Conservation (phyloP, 2,329 filamentous ascomycete species). For the Scorias spongiosa region DNA sequence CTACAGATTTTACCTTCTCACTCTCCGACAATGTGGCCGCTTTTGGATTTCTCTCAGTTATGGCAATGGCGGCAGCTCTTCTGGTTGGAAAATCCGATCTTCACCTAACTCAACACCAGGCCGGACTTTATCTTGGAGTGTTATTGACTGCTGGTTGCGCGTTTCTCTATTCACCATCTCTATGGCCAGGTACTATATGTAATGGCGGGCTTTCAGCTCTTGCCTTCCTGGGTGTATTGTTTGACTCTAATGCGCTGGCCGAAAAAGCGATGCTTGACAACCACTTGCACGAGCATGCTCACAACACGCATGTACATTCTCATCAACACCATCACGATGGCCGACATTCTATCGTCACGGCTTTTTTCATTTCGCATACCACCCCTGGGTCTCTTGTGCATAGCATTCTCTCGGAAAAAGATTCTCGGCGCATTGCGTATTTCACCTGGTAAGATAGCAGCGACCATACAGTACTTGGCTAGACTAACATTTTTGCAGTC, state of each 20-base stretch:
- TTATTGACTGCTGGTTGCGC: slow-evolving; percentile 17
- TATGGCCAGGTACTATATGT: slow-evolving; percentile 20
- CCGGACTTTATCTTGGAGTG: slow-evolving; percentile 20
- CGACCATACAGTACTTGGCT: neutral
- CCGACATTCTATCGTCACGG: slow-evolving; percentile 52
- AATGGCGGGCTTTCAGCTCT: slow-evolving; percentile 21
- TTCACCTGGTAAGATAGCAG: slow-evolving; percentile 61
- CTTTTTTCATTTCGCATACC: slow-evolving; percentile 53
- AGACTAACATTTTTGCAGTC: slow-evolving; percentile 24
- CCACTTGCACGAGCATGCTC: slow-evolving; percentile 17
- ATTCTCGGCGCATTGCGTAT: slow-evolving; percentile 91
- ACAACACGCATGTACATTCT: slow-evolving; percentile 12
- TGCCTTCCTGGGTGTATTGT: slow-evolving; percentile 24
- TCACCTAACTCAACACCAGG: slow-evolving; percentile 23
- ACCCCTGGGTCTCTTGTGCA: slow-evolving; percentile 64
- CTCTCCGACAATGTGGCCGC: slow-evolving; percentile 19
- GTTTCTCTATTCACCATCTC: slow-evolving; percentile 20
- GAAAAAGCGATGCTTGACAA: slow-evolving; percentile 17
- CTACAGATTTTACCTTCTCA: slow-evolving; percentile 21
- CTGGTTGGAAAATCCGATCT: slow-evolving; percentile 27
- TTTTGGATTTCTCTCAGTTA: slow-evolving; percentile 27
- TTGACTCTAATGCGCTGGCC: slow-evolving; percentile 22
- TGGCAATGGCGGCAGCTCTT: slow-evolving; percentile 27
- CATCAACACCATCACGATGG: slow-evolving; percentile 17
- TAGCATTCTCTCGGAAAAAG: slow-evolving; percentile 75